Evolutionary conservation across 441 rosid genomes (phyloP), one percentile per base, ranked within the genome.

Genomic region (Erysimum pusillum): DNA sequence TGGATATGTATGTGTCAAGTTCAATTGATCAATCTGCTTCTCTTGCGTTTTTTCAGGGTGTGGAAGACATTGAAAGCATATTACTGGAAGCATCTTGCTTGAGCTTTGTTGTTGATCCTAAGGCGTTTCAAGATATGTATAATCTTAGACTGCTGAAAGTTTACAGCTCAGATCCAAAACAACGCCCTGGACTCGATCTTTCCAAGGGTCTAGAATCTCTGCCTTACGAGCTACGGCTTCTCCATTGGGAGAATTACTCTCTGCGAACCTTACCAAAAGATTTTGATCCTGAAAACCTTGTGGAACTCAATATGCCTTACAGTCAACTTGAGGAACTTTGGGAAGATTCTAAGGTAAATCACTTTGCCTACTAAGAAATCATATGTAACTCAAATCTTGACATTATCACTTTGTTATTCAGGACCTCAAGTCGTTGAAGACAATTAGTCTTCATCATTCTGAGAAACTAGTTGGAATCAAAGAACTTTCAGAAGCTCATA

Each of bases 101-200:
- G 45, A 57, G 20, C 36, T 28, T 41, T 15, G 11, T 20, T 39
- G 18, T 80, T 17, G 15, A 32, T 7, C 72, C 69, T 49, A 7
- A 5, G 9, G 71, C 67, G 4, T 71, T 80, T 15, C 1, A 5
- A 22, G 59, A 9, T 36, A 62, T 80, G 83, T 13, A 7, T 17
- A 39, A 51, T 48, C 57, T 85, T 17, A 63, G 80, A 69, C 42
- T 82, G 13, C 73, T 79, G 12, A 49, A 69, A 18, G 7, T 74
- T n/a, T 15, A 38, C 52, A 14, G 68, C 14, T 28, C 31, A 0
- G 45, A 44, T 52, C 42, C 67, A 15, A 20, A 68, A 49, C 20
- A 51, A 2, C 36, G 25, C 9, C 57, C 64, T 22, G 9, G 38
- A 42, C 65, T 74, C 6, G 2, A 10, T 44, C 34, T 80, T 35